Conservation (phyloP, 164 flowering plant species). For the Pachysandra terminalis region DNA sequence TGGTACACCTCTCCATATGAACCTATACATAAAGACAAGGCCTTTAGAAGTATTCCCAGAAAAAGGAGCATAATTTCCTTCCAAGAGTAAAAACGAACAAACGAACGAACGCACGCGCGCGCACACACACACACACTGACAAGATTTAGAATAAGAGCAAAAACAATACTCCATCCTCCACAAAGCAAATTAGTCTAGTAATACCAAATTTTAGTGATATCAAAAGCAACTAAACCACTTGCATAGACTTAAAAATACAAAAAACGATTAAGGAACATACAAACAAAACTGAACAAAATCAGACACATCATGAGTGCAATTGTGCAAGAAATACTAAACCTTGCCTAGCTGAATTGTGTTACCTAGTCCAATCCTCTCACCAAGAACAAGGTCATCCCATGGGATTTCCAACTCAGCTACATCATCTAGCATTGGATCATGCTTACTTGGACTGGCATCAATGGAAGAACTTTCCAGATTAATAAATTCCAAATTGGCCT, state of each 20-base stretch:
- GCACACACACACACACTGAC: too few species aligned
- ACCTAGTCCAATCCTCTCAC: conserved; percentile 99
- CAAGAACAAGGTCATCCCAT: conserved; percentile 92
- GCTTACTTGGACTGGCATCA: conserved; percentile 34
- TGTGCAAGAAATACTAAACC: background rate
- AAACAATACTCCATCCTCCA: background rate
- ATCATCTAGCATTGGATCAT: conserved; percentile 71
- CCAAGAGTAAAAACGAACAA: background rate
- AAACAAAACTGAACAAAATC: background rate
- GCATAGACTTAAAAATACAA: background rate
- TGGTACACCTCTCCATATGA: conserved; percentile 97
- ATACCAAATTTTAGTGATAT: background rate
- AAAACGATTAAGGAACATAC: background rate
- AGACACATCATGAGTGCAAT: background rate
- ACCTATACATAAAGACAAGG: conserved; percentile 41
- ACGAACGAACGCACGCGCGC: background rate
- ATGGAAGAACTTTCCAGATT: conserved; percentile 34
- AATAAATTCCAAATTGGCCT: conserved; percentile 26
- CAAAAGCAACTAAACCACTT: background rate
- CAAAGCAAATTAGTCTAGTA: background rate
- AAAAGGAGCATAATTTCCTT: background rate
- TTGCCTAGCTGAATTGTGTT: conserved; percentile 15
- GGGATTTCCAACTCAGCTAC: conserved; percentile 84
- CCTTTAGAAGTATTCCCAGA: background rate
- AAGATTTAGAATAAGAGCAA: background rate